Evolutionary conservation across 2,329 filamentous ascomycete species (phyloP), one percentile per base, ranked within the genome.

Genomic region (Dactylonectria estremocensis): DNA sequence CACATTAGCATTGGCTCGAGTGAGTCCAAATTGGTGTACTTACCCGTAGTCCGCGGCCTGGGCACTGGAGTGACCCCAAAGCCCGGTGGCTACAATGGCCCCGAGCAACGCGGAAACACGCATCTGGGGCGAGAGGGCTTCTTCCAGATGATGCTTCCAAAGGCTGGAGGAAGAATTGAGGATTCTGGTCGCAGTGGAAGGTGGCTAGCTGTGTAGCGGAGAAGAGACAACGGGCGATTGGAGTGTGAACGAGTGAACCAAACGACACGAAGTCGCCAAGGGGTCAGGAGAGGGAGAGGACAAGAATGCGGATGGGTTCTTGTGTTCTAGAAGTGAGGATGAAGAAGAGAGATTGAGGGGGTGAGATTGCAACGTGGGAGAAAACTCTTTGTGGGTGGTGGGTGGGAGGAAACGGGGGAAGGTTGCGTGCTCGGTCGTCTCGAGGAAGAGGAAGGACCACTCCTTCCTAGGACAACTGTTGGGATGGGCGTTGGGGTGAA

Each of bases 81-180:
- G 76, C 63, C 79, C 77, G 64, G 80, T 68, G 72, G 79, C 79
- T 72, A 76, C 66, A 52, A 85, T 61, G 74, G 77, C 77, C 69
- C 78, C 76, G 66, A 84, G 68, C 65, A 80, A 76, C 53, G 77
- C 73, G 67, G 69, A 66, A 61, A 77, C 72, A 76, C 81, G 83
- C 84, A 86, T 86, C 72, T 71, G 79, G 73, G 54, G 58, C 58
- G 58, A 63, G 40, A 45, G 57, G 18, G 52, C 58, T 66, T 69
- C 61, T 50, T 52, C 20, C 45, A 60, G 35, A 46, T 11, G 48
- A 49, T 35, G 43, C 11, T 57, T 11, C 16, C 40, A 40, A 57
- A 24, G 18, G 13, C 43, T 55, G 60, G 28, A 46, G 46, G 55
- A 50, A 33, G 14, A 7, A 31, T n/a, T 5, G 46, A 46, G 16